A percentile compares a stretch with the other conserved stretches of the same genome.
Evolutionary conservation across 2,329 filamentous ascomycete species (phyloP).

Genomic region (Paramyrothecium sp.): DNA sequence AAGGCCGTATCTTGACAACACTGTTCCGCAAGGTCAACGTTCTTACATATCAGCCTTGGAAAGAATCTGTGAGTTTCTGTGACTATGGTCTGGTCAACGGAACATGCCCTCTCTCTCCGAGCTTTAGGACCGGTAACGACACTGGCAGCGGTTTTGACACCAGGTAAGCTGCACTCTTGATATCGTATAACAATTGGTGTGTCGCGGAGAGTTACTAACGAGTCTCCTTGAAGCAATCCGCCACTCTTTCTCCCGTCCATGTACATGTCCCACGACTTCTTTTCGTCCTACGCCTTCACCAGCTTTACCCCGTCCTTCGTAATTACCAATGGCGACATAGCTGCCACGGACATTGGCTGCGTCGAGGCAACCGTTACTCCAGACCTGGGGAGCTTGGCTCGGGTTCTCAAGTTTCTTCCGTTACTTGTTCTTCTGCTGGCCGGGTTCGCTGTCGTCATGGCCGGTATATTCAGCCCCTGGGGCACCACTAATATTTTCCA

Average conservation of each 20-base stretch:
- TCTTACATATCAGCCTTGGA: slow-evolving; percentile 72
- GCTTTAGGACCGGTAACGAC: slow-evolving; percentile 53
- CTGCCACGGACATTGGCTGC: slow-evolving; percentile 69
- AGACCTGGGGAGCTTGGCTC: slow-evolving; percentile 69
- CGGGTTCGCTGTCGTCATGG: slow-evolving; percentile 77
- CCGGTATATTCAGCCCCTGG: slow-evolving; percentile 90
- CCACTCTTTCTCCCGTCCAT: slow-evolving; percentile 64
- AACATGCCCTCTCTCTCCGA: slow-evolving; percentile 72
- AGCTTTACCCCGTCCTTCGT: slow-evolving; percentile 74
- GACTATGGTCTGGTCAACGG: slow-evolving; percentile 54
- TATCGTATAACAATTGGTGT: not conserved
- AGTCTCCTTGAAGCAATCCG: not conserved
- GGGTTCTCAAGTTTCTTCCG: slow-evolving; percentile 73
- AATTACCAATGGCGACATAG: slow-evolving; percentile 71
- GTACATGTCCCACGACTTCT: slow-evolving; percentile 70
- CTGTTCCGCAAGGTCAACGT: slow-evolving; percentile 71
- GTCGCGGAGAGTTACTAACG: not conserved
- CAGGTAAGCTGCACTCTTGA: not conserved
- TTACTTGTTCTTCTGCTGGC: slow-evolving; percentile 76
- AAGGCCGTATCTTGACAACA: slow-evolving; percentile 65
- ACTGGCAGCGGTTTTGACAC: slow-evolving; percentile 34
- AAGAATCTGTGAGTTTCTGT: slow-evolving; percentile 64
- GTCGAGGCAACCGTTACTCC: slow-evolving; percentile 82
- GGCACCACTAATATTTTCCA: slow-evolving; percentile 86
- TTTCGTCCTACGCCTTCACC: slow-evolving; percentile 81